Evolutionary conservation across 2,329 filamentous ascomycete genomes (phyloP).

Genomic region (Aspergillus novoparasiticus): DNA sequence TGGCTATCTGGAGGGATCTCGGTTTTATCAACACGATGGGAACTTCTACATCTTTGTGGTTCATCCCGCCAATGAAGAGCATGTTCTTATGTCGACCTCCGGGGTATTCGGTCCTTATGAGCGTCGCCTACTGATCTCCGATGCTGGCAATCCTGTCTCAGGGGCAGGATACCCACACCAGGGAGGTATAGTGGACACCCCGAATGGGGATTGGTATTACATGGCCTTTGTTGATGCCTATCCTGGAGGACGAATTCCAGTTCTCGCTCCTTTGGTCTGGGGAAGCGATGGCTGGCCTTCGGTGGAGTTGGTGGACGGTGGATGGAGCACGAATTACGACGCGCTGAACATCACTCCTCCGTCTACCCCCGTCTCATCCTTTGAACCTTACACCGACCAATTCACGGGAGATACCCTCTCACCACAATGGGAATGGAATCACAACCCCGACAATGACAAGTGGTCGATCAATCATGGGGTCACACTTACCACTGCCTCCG

Average conservation of each 20-base stretch:
- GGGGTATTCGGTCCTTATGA: constrained; percentile 57
- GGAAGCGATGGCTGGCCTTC: constrained; percentile 55
- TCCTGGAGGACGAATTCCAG: constrained; percentile 59
- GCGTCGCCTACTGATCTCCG: constrained; percentile 44
- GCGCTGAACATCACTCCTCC: neutral
- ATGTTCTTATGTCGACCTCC: constrained; percentile 46
- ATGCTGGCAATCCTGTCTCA: constrained; percentile 48
- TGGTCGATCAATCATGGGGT: constrained; percentile 51
- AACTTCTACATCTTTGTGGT: constrained; percentile 59
- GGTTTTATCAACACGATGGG: constrained; percentile 61
- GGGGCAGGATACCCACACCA: constrained; percentile 56
- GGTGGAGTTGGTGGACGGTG: constrained; percentile 46
- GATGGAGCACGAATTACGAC: constrained; percentile 47
- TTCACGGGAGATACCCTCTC: constrained; percentile 50
- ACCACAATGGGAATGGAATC: constrained; percentile 63
- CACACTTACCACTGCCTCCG: constrained; percentile 52
- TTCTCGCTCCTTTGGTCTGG: constrained; percentile 59
- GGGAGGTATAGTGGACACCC: constrained; percentile 58
- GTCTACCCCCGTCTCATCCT: neutral
- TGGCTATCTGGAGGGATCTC: constrained; percentile 25
- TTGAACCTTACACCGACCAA: constrained; percentile 49
- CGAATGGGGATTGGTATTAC: constrained; percentile 60
- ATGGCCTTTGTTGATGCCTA: constrained; percentile 60
- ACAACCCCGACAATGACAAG: constrained; percentile 57
- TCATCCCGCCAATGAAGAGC: constrained; percentile 47